These are phyloP conservation scores for Amanita brunnescens DNA, from an alignment of 768 basidiomycete species.

Conservation along the genomic window DNA sequence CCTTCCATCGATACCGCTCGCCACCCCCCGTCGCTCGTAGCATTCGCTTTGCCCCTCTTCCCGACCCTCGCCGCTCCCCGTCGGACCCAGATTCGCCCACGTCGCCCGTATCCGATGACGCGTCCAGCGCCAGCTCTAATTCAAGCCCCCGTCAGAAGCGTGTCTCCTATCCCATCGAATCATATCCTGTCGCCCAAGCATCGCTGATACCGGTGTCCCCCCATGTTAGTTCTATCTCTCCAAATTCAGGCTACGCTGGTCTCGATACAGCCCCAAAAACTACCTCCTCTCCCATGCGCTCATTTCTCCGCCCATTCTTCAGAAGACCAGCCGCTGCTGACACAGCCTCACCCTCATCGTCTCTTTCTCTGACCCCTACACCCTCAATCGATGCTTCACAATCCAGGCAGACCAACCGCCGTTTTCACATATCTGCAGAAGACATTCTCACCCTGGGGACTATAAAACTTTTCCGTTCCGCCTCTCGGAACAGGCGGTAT, in stretches of 20 bases:
- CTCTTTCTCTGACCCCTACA: constrained; percentile 30
- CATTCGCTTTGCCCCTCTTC: constrained; percentile 83
- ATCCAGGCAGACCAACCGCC: constrained; percentile 13
- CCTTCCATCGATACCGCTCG: background rate
- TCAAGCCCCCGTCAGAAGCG: constrained; percentile 14
- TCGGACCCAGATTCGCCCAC: constrained; percentile 14
- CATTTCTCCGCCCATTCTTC: constrained; percentile 18
- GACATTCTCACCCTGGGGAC: constrained; percentile 30
- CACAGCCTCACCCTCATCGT: constrained; percentile 21
- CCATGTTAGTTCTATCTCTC: constrained; percentile 18
- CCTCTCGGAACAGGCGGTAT: constrained; percentile 17
- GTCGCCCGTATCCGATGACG: constrained; percentile 10
- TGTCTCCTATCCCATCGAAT: constrained; percentile 14
- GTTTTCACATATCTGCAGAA: constrained; percentile 20
- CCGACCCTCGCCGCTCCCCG: constrained; percentile 52
- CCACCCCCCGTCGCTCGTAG: constrained; percentile 14
- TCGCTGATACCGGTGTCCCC: constrained; percentile 16
- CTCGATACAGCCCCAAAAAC: constrained; percentile 10
- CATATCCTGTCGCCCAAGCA: constrained; percentile 14
- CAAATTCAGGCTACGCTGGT: constrained; percentile 13
- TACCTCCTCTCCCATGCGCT: constrained; percentile 11
- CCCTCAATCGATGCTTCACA: constrained; percentile 23
- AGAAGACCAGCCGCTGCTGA: constrained; percentile 15
- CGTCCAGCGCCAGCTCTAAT: constrained; percentile 14
- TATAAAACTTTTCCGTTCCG: constrained; percentile 30